These are phyloP conservation scores for Centrapalus pauciflorus DNA, from an alignment of 129 eudicot genomes.

Conservation along the genomic window DNA sequence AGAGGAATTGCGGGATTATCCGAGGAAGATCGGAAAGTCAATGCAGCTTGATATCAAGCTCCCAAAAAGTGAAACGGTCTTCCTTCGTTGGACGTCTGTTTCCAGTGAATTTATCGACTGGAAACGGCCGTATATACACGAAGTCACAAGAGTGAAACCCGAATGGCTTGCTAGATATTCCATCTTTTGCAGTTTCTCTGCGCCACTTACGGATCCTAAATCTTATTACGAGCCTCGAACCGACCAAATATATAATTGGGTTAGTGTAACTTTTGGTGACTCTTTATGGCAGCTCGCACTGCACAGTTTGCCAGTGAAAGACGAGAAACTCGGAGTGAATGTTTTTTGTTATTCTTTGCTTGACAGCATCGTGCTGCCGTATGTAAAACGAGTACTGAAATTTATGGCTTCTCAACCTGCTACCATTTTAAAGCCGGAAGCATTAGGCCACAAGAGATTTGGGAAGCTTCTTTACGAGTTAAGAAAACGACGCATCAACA, in stretches of 20 bases:
- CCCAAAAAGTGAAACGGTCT: constrained; percentile 54
- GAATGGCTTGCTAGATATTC: constrained; percentile 83
- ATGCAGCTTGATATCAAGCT: constrained; percentile 64
- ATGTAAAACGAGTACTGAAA: constrained; percentile 41
- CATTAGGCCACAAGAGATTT: constrained; percentile 60
- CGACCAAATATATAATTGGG: constrained; percentile 60
- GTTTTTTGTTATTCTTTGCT: constrained; percentile 81
- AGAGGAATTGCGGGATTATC: constrained; percentile 33
- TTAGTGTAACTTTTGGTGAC: constrained; percentile 55
- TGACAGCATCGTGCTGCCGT: constrained; percentile 69
- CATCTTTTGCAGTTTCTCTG: constrained; percentile 51
- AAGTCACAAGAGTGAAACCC: constrained; percentile 70
- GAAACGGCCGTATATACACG: constrained; percentile 75
- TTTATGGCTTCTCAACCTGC: constrained; percentile 56
- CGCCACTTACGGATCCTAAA: constrained; percentile 67
- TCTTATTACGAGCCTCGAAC: constrained; percentile 62
- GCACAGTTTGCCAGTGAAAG: constrained; percentile 51
- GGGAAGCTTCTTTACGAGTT: constrained; percentile 67
- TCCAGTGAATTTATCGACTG: constrained; percentile 60
- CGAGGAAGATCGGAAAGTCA: constrained; percentile 56
- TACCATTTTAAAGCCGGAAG: constrained; percentile 55
- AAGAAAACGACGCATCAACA: constrained; percentile 41
- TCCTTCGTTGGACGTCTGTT: constrained; percentile 70
- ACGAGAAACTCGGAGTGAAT: constrained; percentile 40
- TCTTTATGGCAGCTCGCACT: constrained; percentile 75